These are phyloP conservation scores for Rhododendron williamsianum DNA, from an alignment of 148 eudicot genomes.

Conservation along the genomic window DNA sequence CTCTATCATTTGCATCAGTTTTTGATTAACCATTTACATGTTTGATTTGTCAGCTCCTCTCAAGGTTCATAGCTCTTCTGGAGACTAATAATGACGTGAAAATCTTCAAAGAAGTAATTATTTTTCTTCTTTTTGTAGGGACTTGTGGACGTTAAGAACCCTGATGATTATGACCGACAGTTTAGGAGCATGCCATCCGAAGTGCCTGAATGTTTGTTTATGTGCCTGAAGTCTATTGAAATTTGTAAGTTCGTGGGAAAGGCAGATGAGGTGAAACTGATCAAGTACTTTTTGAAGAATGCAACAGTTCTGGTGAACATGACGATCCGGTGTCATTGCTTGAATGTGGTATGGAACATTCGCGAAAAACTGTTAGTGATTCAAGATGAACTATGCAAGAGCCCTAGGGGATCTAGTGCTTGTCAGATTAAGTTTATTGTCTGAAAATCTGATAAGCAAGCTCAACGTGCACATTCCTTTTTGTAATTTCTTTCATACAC, in stretches of 20 bases:
- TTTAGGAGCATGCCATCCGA: slow-evolving; percentile 8
- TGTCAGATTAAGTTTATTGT: slow-evolving; percentile 1
- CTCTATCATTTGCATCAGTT: background rate
- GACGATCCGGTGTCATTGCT: slow-evolving; percentile 6
- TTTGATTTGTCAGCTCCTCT: background rate
- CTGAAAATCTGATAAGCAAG: background rate
- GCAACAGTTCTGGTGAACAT: slow-evolving; percentile 9
- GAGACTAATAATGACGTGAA: background rate
- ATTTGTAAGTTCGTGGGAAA: background rate
- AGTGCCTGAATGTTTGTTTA: slow-evolving; percentile 16
- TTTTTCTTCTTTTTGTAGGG: background rate
- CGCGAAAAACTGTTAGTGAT: background rate
- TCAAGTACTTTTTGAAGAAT: slow-evolving; percentile 14
- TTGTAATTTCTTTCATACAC: background rate
- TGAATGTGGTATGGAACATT: background rate
- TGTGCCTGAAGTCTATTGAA: slow-evolving; percentile 8
- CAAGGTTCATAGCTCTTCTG: background rate
- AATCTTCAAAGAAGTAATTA: background rate
- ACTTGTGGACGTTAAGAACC: background rate
- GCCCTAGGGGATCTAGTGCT: slow-evolving; percentile 1
- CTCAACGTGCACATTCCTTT: background rate
- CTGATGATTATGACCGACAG: background rate
- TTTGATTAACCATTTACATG: background rate
- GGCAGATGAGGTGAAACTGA: slow-evolving; percentile 1
- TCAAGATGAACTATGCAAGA: background rate